Conservation (phyloP, 495 filamentous ascomycete species). For the Tuber calosporum region DNA sequence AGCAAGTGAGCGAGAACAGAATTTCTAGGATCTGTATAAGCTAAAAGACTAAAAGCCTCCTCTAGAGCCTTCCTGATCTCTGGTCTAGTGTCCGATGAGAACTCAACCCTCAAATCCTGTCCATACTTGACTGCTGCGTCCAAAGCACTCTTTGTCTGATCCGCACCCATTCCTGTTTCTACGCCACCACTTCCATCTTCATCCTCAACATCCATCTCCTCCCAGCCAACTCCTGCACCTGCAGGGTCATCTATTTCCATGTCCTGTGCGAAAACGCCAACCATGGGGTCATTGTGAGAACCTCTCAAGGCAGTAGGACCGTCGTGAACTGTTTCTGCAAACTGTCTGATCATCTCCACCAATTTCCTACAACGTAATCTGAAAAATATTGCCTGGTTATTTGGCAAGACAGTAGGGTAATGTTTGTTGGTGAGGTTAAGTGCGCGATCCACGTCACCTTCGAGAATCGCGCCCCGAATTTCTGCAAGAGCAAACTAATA, state of each 20-base stretch:
- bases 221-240: constrained; percentile 44
- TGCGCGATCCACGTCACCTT: constrained; percentile 88
- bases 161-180: constrained; percentile 49
- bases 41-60: constrained; percentile 83
- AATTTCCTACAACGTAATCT: constrained; percentile 85
- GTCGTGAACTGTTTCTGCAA: constrained; percentile 56
- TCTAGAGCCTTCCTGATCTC: constrained; percentile 67
- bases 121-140: constrained; percentile 73
- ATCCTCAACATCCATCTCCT: constrained; percentile 51
- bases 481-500: constrained; percentile 47
- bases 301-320: constrained; percentile 37
- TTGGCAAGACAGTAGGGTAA: constrained; percentile 72
- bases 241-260: constrained; percentile 74
- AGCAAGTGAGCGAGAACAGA: constrained; percentile 70
- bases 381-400: constrained; percentile 87
- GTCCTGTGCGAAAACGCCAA: constrained; percentile 58
- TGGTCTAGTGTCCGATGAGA: constrained; percentile 57
- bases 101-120: constrained; percentile 67
- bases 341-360: constrained; percentile 87
- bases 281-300: constrained; percentile 38
- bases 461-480: constrained; percentile 80
- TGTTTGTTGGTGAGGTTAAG: constrained; percentile 69
- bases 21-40: constrained; percentile 71
- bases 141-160: constrained; percentile 41
- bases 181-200: constrained; percentile 50